phyloP scores from a whole-genome alignment of 2,329 filamentous ascomycete genomes.

The Penicillium sp. region DNA sequence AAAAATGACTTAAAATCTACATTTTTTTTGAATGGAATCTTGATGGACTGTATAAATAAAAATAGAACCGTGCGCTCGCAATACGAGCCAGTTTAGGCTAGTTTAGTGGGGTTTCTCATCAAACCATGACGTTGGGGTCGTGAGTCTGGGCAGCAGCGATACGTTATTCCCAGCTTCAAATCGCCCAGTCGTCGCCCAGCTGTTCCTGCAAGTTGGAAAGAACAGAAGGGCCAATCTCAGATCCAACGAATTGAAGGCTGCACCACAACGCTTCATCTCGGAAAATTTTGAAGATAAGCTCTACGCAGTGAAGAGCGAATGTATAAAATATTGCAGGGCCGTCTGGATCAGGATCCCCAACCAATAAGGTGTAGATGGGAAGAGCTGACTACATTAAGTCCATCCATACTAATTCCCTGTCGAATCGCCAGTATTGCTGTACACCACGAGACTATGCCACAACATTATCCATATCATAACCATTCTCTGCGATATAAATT shows the following conservation, averaged over 20 bases:
- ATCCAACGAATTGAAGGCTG: not conserved
- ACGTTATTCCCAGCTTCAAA: not conserved
- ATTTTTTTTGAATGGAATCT: too few species aligned
- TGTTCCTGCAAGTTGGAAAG: constrained; percentile 3
- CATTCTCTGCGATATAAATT: not conserved
- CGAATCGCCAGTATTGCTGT: constrained; percentile 4
- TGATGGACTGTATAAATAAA: too few species aligned
- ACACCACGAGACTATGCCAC: not conserved
- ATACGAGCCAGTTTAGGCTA: too few species aligned
- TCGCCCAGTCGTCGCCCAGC: not conserved
- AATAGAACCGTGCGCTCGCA: too few species aligned
- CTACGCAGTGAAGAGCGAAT: constrained; percentile 6
- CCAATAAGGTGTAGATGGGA: not conserved
- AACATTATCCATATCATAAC: constrained; percentile 2
- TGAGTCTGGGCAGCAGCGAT: not conserved
- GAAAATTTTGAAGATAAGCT: constrained; percentile 6
- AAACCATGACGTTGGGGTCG: not conserved
- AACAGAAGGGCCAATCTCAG: not conserved
- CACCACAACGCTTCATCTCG: constrained; percentile 8
- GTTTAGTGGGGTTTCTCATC: too few species aligned
- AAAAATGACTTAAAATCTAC: too few species aligned
- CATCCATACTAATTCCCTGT: not conserved
- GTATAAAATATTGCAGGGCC: constrained; percentile 3
- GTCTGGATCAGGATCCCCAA: constrained; percentile 4
- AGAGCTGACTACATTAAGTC: not conserved